phyloP scores from a whole-genome alignment of 495 filamentous ascomycete species.

The Penicillium argentinense region DNA sequence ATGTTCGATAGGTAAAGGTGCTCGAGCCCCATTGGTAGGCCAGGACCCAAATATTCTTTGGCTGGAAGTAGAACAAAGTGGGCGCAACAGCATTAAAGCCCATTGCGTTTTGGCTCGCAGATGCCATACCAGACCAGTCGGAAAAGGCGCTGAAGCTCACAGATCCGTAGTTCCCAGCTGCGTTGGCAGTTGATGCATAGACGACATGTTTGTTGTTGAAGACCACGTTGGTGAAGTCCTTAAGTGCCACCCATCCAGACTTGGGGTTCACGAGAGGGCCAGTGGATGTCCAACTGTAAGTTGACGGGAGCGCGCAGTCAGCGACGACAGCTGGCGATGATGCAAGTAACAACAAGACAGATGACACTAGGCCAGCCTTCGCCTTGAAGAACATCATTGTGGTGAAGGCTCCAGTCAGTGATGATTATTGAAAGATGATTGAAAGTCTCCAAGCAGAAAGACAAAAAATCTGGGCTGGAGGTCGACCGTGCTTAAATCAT shows the following conservation, averaged over 20 bases:
- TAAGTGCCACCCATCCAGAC: conserved; percentile 53
- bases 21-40: conserved; percentile 61
- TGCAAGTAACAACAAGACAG: conserved; percentile 12
- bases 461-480: neutral
- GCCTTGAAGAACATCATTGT: conserved; percentile 3
- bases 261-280: conserved; percentile 48
- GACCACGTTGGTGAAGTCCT: conserved; percentile 56
- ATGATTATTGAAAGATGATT: conserved; percentile 2
- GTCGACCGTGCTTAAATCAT: neutral
- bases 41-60: conserved; percentile 60
- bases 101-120: conserved; percentile 55
- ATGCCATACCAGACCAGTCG: conserved; percentile 54
- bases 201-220: conserved; percentile 58
- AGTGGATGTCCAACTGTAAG: conserved; percentile 55
- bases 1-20: conserved; percentile 59
- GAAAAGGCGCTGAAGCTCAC: conserved; percentile 57
- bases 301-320: conserved; percentile 52
- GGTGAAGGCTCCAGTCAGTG: conserved; percentile 1
- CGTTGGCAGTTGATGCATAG: conserved; percentile 46
- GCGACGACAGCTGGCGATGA: conserved; percentile 11
- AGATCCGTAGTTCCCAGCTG: conserved; percentile 46
- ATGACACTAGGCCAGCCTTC: conserved; percentile 1
- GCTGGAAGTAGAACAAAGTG: conserved; percentile 60
- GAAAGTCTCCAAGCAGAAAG: conserved; percentile 1
- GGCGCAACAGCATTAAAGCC: conserved; percentile 53